Conservation (phyloP, 192 early-diverging fungal genomes). For the Mortierella hygrophila region DNA sequence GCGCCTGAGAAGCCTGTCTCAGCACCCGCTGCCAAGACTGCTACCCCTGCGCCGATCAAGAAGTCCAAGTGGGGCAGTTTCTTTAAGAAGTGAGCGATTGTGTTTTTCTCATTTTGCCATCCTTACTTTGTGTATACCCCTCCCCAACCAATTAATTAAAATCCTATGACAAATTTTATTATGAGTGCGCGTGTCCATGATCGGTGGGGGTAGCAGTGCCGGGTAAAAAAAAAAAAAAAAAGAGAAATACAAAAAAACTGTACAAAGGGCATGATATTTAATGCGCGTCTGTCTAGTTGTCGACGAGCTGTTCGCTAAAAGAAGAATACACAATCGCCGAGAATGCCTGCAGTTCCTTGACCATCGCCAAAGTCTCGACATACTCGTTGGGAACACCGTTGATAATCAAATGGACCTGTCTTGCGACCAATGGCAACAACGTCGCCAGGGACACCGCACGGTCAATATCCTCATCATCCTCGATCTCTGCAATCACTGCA, state of each 20-base stretch:
- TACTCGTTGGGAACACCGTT: slow-evolving; percentile 81
- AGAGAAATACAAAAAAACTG: no score
- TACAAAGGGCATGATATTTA: not conserved
- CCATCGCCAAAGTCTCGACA: slow-evolving; percentile 75
- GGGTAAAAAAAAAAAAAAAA: no score
- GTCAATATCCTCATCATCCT: slow-evolving; percentile 60
- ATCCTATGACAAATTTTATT: not conserved
- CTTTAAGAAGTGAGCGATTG: slow-evolving; percentile 44
- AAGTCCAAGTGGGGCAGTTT: slow-evolving; percentile 43
- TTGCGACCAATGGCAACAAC: slow-evolving; percentile 74
- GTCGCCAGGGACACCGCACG: slow-evolving; percentile 65
- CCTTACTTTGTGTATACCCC: not conserved
- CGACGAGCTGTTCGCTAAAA: slow-evolving; percentile 56
- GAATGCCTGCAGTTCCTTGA: slow-evolving; percentile 82
- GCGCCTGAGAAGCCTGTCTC: not conserved
- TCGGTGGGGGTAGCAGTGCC: not conserved
- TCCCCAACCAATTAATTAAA: no score
- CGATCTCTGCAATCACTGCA: slow-evolving; percentile 66
- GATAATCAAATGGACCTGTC: slow-evolving; percentile 79
- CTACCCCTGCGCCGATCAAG: slow-evolving; percentile 10
- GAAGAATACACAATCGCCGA: slow-evolving; percentile 84
- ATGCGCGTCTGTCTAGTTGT: slow-evolving; percentile 1
- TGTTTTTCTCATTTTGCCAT: no score
- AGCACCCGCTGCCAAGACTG: not conserved
- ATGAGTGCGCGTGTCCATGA: not conserved